Base-by-base conservation (phyloP, 2,329 filamentous ascomycete species). In the Chalaropsis thielavioides region DNA sequence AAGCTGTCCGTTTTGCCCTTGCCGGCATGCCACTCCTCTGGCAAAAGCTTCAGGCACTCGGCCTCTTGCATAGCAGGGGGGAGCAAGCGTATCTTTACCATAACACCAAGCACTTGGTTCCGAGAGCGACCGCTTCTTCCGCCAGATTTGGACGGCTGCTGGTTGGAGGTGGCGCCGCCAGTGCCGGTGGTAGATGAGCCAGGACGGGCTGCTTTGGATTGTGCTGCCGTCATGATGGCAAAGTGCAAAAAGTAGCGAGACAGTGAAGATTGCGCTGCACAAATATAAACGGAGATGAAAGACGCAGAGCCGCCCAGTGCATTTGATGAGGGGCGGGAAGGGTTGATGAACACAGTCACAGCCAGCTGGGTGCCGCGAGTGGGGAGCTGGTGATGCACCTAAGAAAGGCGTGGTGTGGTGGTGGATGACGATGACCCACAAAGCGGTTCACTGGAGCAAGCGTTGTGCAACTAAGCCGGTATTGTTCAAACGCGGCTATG, bases 1-100 rank as follows among this genome's bases (percentile, higher is more conserved):
- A 88, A 79, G 89, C 90, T 96, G 73, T 95, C 92, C 13, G 95
- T 84, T 72, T 86, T 94, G 40, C 90, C 90, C 60, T 82, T 83
- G n/a, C 88, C 89, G 2, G 82, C 71, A 71, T 85, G 88, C 92
- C 92, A 97, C 61, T 91, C 87, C 1, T 86, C 81, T 3, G 91
- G 92, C 13, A 96, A 74, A 8, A 85, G 80, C 15, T 77, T 74
- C 70, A 85, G 79, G 68, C 95, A 92, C 71, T 99, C 94, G 0
- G 80, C 75, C 71, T 89, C 83, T 0, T 89, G 95, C 73, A 99
- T 80, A 8, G 88, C 90, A 1, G 94, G 92, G 10, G 94, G 90
- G 3, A 99, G 81, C 66, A 92, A 83, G 63, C 95, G 85, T 64
- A 96, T 80, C 27, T 95, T 80, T 13, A 96, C 81, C 78, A 97